Conservation (phyloP, 2,329 filamentous ascomycete species). For the Neonectria faginata region DNA sequence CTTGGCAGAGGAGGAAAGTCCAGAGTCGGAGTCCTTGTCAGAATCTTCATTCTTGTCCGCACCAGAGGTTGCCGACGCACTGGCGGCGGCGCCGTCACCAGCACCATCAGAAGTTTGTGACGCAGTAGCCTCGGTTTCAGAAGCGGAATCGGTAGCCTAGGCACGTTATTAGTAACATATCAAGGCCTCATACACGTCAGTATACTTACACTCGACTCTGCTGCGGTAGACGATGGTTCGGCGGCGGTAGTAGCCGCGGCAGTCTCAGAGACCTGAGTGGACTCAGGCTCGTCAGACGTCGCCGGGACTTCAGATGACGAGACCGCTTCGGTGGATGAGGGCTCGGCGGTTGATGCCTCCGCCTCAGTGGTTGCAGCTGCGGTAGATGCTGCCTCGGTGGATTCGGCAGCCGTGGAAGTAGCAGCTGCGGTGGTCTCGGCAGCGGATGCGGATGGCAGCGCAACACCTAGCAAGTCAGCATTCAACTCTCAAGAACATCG, state of each 20-base stretch:
- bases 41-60: constrained; percentile 34
- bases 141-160: constrained; percentile 32
- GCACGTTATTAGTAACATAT: constrained; percentile 18
- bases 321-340: constrained; percentile 6
- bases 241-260: constrained; percentile 17
- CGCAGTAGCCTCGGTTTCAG: constrained; percentile 25
- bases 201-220: constrained; percentile 36
- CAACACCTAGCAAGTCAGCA: constrained; percentile 32
- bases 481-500: neutral
- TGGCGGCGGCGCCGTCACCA: constrained; percentile 32
- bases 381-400: neutral
- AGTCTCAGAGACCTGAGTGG: constrained; percentile 24
- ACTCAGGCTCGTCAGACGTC: constrained; percentile 20
- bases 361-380: constrained; percentile 25
- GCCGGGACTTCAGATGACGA: constrained; percentile 12
- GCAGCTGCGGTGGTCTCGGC: constrained; percentile 10
- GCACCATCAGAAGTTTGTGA: constrained; percentile 20
- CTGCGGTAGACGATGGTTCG: constrained; percentile 10
- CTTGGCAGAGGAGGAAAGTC: constrained; percentile 53
- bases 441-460: constrained; percentile 22
- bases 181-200: neutral
- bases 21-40: constrained; percentile 21
- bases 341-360: constrained; percentile 10
- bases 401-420: constrained; percentile 13
- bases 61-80: constrained; percentile 27